Base-by-base conservation (phyloP, 208 protist species). In the Porcisia deanei region DNA sequence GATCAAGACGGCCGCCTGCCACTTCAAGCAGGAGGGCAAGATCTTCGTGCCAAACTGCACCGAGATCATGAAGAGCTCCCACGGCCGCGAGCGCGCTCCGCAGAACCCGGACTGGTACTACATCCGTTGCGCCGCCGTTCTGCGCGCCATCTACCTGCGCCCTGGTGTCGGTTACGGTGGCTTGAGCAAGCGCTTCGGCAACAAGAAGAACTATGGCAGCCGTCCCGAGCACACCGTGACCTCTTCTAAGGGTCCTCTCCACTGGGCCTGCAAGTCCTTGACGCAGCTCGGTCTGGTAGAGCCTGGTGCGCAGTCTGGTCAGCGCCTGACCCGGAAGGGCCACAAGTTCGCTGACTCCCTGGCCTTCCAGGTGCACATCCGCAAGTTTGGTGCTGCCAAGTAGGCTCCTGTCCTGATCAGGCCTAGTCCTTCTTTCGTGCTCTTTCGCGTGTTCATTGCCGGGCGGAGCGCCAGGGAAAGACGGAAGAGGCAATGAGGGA, bases 71-170 rank as follows among this genome's bases (percentile, higher is more conserved):
- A 99, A 99, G 93, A 98, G 97, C 71, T 98, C 92, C 65, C 86
- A 90, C 80, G 90, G 93, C 82, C 98, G 98, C 89, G 98, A 99
- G 87, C 93, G 98, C 69, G 93, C 97, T 76, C 99, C 99, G 70
- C 91, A 95, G 84, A 98, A 99, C 91, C 89, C 94, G 73, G 98
- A 99, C 92, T 99, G 98, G 98, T 99, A 98, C 89, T 99, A 98
- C 93, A 91, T 99, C 85, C 97, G 98, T 80, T 93, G 89, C 82
- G 98, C 98, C 69, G 93, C 98, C 64, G 92, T 99, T 43, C 97
- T 99, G 71, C 98, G 99, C 87, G 95, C 97, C 79, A 87, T 99
- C 74, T 99, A 99, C 91, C 76, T 99, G 43, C 95, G 96, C 84
- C 93, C 94, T 55, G 96, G 96, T 75, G 90, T 94, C 37, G 98